Percentiles rank a stretch among this genome's conserved stretches.
phyloP scores from a whole-genome alignment of 768 basidiomycete genomes.

The Thelephora ganbajun region DNA sequence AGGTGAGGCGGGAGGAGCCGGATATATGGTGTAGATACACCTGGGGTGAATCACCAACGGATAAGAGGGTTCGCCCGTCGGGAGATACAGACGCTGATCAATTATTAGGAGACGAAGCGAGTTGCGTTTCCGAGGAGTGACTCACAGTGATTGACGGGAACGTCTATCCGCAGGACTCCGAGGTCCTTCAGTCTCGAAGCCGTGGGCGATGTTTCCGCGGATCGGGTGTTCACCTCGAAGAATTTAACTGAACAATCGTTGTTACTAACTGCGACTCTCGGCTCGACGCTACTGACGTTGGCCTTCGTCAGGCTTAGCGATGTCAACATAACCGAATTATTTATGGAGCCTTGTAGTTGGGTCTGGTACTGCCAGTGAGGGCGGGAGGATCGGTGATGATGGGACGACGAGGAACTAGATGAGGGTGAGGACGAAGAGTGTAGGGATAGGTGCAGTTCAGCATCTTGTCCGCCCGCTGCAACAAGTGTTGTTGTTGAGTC shows the following conservation, averaged over 20 bases:
- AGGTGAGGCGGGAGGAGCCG: constrained; percentile 45
- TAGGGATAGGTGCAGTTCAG: constrained; percentile 55
- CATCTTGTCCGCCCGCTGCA: constrained; percentile 65
- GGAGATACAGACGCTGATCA: constrained; percentile 74
- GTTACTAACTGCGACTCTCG: constrained; percentile 70
- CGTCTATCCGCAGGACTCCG: constrained; percentile 43
- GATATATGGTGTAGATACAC: constrained; percentile 72
- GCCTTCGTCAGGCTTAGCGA: constrained; percentile 47
- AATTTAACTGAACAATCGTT: constrained; percentile 77
- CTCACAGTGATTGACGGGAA: constrained; percentile 75
- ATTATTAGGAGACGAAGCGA: neutral
- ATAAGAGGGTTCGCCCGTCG: constrained; percentile 74
- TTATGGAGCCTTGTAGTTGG: constrained; percentile 54
- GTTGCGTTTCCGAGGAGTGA: constrained; percentile 4
- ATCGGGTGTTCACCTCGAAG: constrained; percentile 55
- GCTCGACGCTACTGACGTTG: constrained; percentile 53
- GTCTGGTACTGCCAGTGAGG: constrained; percentile 41
- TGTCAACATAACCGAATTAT: constrained; percentile 64
- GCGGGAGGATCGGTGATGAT: constrained; percentile 4
- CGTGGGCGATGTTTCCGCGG: constrained; percentile 12
- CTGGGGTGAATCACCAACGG: constrained; percentile 82
- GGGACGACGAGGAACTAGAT: neutral
- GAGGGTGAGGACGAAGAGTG: constrained; percentile 15
- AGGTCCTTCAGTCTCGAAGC: constrained; percentile 32
- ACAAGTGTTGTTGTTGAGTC: constrained; percentile 42